A percentile compares a stretch with the other conserved stretches of the same genome.
phyloP scores from a whole-genome alignment of 192 early-diverging fungal species.

The Umbelopsis ramanniana region DNA sequence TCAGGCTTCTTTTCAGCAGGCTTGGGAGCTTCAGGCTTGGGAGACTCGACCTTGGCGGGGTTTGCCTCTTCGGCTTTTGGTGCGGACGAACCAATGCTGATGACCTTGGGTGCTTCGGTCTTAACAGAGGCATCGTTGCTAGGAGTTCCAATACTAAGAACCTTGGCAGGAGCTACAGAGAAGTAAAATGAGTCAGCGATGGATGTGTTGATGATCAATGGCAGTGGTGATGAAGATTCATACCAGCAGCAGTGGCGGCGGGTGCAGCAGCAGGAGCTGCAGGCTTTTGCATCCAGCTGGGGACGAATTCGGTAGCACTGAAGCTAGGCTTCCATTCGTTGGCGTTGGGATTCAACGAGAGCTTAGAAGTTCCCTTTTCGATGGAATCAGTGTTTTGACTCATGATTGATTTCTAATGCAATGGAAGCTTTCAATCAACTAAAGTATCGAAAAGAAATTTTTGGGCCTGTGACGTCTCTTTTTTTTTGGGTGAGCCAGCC shows the following conservation, averaged over 20 bases:
- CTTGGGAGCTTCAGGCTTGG: slow-evolving; percentile 28
- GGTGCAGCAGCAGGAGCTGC: slow-evolving; percentile 42
- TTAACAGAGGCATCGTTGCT: slow-evolving; percentile 1
- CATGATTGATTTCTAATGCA: slow-evolving; percentile 12
- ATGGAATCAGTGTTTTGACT: slow-evolving; percentile 36
- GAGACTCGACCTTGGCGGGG: slow-evolving; percentile 26
- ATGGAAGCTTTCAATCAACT: not conserved
- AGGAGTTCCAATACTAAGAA: slow-evolving; percentile 12
- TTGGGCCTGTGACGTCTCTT: slow-evolving; percentile 21
- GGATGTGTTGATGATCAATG: not conserved
- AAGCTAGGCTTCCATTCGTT: slow-evolving; percentile 70
- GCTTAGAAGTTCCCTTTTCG: slow-evolving; percentile 52
- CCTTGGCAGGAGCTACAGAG: slow-evolving; percentile 10
- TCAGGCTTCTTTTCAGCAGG: slow-evolving; percentile 25
- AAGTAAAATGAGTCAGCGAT: not conserved
- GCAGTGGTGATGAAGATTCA: not conserved
- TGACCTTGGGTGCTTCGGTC: slow-evolving; percentile 27
- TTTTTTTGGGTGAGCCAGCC: not conserved
- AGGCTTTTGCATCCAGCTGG: slow-evolving; percentile 55
- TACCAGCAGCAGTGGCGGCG: slow-evolving; percentile 25
- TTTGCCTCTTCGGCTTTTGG: slow-evolving; percentile 41
- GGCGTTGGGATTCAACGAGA: slow-evolving; percentile 68
- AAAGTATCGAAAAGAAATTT: slow-evolving; percentile 4
- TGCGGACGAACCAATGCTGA: slow-evolving; percentile 31
- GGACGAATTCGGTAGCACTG: slow-evolving; percentile 75